Evolutionary conservation across 2,329 filamentous ascomycete species (phyloP), one percentile per base, ranked within the genome.

Genomic region (Alternaria solani): DNA sequence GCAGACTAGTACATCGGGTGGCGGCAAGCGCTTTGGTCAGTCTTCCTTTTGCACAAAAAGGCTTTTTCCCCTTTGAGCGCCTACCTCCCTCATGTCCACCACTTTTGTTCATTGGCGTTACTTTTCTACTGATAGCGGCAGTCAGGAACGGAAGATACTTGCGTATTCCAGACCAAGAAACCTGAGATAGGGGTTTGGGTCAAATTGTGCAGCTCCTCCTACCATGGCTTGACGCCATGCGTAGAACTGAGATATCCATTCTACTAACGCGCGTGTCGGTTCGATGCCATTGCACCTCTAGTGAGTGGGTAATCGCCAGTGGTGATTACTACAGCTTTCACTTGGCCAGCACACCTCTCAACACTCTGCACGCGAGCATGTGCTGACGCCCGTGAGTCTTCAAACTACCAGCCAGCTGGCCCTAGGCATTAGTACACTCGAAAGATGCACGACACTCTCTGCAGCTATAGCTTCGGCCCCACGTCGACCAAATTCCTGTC

Each of bases 391-490:
- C 34, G 32, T 51, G 36, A 34, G 46, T 36, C 34, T 48, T 30
- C 36, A 52, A 39, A 30, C 55, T 46, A 41, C 38, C 52, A 38
- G 36, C 30, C 23, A 49, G 44, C 23, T 36, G 34, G 18, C 34
- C n/a, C 30, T 26, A 32, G 23, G 46, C 38, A 48, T 61, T 53
- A 41, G 46, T 30, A 47, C 51, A 26, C n/a, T 34, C 51, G 28
- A 47, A 18, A 39, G 38, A 61, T 26, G 38, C 30, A 44, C 16
- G 20, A 47, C 34, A 26, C 43, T 51, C 34, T 26, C 41, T 38
- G 26, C 46, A 48, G 51, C 28, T 55, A 28, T 51, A 52, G 26
- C 46, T n/a, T 47, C 49, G 46, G 61, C 58, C 54, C 41, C 57
- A 42, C 58, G 26, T 47, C 16, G 23, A 14, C 18, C 51, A 32